Evolutionary conservation across 2,329 filamentous ascomycete genomes (phyloP).

Genomic region (Phyllosticta paracitricarpa): DNA sequence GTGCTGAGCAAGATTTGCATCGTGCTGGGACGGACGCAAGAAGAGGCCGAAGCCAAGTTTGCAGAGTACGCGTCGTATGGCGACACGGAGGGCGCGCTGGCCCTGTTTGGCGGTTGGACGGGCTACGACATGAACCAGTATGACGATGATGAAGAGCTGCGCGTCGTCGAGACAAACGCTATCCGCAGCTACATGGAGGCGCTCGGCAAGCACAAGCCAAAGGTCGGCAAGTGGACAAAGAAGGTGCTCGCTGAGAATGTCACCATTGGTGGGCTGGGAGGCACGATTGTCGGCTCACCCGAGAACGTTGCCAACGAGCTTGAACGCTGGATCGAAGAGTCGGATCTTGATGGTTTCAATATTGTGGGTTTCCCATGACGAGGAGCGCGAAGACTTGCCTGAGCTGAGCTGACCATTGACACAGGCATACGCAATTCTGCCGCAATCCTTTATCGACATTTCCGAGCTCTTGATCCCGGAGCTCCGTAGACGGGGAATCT

Average conservation of each 20-base stretch:
- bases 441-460: constrained; percentile 58
- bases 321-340: constrained; percentile 57
- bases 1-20: constrained; percentile 57
- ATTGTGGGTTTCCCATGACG: constrained; percentile 39
- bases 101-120: constrained; percentile 66
- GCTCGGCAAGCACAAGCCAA: constrained; percentile 15
- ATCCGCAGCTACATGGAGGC: constrained; percentile 12
- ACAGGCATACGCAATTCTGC: constrained; percentile 54
- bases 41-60: constrained; percentile 56
- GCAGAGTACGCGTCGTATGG: constrained; percentile 52
- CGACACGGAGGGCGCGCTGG: constrained; percentile 55
- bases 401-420: neutral
- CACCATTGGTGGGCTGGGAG: constrained; percentile 57
- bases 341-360: constrained; percentile 67
- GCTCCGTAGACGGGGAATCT: constrained; percentile 47
- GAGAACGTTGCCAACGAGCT: constrained; percentile 56
- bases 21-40: constrained; percentile 54
- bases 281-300: constrained; percentile 54
- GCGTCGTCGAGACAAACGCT: constrained; percentile 11
- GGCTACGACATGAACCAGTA: constrained; percentile 54
- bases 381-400: neutral
- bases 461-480: constrained; percentile 52
- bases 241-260: constrained; percentile 58
- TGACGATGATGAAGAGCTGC: constrained; percentile 52
- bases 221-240: constrained; percentile 58